Conservation (phyloP, 2,329 filamentous ascomycete species). For the Clonostachys sp. region DNA sequence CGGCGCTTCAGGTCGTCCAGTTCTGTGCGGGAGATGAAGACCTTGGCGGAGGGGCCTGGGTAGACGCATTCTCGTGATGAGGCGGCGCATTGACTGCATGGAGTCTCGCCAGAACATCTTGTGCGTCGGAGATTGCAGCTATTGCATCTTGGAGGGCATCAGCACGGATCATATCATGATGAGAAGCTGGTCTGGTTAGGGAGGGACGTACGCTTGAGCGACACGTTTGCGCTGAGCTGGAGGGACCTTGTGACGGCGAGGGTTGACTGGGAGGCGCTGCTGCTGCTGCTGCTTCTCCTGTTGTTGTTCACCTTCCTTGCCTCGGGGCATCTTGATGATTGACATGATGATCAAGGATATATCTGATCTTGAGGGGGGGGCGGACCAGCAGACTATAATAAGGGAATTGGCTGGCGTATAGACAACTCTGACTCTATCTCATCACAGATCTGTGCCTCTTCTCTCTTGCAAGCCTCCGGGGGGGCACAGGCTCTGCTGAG, state of each 20-base stretch:
- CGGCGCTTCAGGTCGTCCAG: conserved; percentile 32
- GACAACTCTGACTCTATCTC: background rate
- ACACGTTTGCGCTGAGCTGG: conserved; percentile 43
- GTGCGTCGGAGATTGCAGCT: conserved; percentile 46
- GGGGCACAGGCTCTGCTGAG: too few species aligned
- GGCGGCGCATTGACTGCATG: conserved; percentile 38
- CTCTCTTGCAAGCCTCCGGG: too few species aligned
- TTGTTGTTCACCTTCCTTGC: conserved; percentile 16
- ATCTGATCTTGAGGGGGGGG: too few species aligned
- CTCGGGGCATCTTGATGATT: background rate
- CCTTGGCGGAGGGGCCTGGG: conserved; percentile 35
- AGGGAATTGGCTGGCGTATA: too few species aligned
- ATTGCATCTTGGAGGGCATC: conserved; percentile 37
- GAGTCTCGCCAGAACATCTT: conserved; percentile 45
- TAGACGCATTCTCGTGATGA: conserved; percentile 41
- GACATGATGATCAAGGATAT: too few species aligned
- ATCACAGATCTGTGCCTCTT: background rate
- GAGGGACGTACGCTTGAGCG: conserved; percentile 37
- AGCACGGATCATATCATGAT: background rate
- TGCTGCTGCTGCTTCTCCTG: conserved; percentile 9
- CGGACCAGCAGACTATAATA: too few species aligned
- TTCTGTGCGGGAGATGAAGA: conserved; percentile 33
- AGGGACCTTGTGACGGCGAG: conserved; percentile 40
- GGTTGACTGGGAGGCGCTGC: conserved; percentile 42
- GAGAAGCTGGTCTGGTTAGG: background rate